Evolutionary conservation across 2,329 filamentous ascomycete species (phyloP).

Genomic region (Alternaria atra): DNA sequence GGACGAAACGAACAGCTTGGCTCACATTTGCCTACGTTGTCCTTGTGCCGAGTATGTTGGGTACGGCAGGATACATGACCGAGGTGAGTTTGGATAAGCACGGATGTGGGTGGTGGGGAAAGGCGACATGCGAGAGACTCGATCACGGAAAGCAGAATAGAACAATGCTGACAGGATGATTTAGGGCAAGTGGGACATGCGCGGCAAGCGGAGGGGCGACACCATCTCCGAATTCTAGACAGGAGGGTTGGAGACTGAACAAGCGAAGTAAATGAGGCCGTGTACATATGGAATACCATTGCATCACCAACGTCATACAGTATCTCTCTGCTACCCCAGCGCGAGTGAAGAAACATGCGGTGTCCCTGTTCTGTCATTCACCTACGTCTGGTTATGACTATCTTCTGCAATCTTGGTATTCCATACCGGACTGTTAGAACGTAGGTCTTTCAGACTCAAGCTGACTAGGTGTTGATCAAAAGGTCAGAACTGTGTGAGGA

Average conservation of each 20-base stretch:
- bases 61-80: conserved; percentile 77
- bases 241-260: neutral
- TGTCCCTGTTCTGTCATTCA: neutral
- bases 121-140: conserved; percentile 20
- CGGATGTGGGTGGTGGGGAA: neutral
- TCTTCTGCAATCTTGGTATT: neutral
- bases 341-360: too few relatives aligned
- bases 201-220: conserved; percentile 89
- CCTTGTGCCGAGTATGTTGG: conserved; percentile 74
- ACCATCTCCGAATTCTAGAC: conserved; percentile 77
- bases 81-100: conserved; percentile 73
- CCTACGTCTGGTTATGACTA: neutral
- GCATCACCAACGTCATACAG: neutral
- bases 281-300: conserved; percentile 26
- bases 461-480: neutral
- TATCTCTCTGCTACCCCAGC: neutral
- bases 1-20: conserved; percentile 83
- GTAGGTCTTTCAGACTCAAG: neutral
- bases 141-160: neutral
- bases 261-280: neutral
- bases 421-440: neutral
- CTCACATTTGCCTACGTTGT: conserved; percentile 80
- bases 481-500: neutral
- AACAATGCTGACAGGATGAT: conserved; percentile 9
- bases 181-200: conserved; percentile 85